Percentiles rank a stretch among this genome's conserved stretches.
Conservation (phyloP, 805 yeast species). For the Hanseniaspora singularis region DNA sequence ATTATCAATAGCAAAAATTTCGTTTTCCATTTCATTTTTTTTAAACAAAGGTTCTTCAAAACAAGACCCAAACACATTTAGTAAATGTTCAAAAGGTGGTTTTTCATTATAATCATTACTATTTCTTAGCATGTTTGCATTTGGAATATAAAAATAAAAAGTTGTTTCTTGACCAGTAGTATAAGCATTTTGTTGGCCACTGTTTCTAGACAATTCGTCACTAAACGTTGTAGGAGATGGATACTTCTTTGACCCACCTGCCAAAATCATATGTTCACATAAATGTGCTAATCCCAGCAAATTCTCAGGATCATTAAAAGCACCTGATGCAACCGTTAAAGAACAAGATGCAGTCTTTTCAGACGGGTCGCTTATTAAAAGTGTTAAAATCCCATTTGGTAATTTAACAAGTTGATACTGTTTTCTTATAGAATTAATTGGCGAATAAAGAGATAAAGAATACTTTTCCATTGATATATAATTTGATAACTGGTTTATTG, state of each 20-base stretch:
- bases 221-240: slow-evolving; percentile 39
- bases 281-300: slow-evolving; percentile 80
- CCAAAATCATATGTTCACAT: slow-evolving; percentile 61
- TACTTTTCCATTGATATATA: slow-evolving; percentile 9
- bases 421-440: slow-evolving; percentile 31
- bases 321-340: slow-evolving; percentile 66
- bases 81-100: slow-evolving; percentile 33
- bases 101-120: slow-evolving; percentile 13
- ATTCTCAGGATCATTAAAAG: slow-evolving; percentile 60
- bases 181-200: slow-evolving; percentile 54
- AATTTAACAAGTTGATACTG: slow-evolving; percentile 39
- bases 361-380: slow-evolving; percentile 66
- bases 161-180: slow-evolving; percentile 59
- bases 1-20: slow-evolving; percentile 49
- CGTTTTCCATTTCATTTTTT: slow-evolving; percentile 34
- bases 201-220: slow-evolving; percentile 33
- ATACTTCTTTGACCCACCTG: slow-evolving; percentile 43
- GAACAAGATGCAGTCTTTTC: slow-evolving; percentile 57
- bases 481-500: too few relatives aligned
- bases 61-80: slow-evolving; percentile 41
- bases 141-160: slow-evolving; percentile 52
- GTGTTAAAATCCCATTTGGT: slow-evolving; percentile 54
- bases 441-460: slow-evolving; percentile 23
- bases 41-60: slow-evolving; percentile 43
- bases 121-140: slow-evolving; percentile 21